Evolutionary conservation across 139 green algal genomes (phyloP).

Genomic region (Chlamydomonas sphaeroides): DNA sequence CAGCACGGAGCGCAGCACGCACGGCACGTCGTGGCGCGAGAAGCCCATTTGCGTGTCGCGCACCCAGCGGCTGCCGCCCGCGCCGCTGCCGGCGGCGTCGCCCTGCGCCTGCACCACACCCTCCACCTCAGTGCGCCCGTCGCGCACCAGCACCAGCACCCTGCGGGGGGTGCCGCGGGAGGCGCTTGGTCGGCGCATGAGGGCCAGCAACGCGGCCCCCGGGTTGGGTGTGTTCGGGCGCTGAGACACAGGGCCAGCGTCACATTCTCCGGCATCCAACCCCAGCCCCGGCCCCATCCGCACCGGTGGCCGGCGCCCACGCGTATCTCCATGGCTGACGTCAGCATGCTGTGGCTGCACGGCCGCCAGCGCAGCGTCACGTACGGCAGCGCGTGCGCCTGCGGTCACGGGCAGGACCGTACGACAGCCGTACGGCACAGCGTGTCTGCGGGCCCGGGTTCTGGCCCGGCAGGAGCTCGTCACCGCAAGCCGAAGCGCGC

Average conservation of each 20-base stretch:
- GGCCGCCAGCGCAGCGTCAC: constrained; percentile 32
- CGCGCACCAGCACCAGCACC: constrained; percentile 14
- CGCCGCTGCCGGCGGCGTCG: constrained; percentile 2
- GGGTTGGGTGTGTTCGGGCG: too few relatives aligned
- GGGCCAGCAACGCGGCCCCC: too few relatives aligned
- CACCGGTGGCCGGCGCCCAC: constrained; percentile 24
- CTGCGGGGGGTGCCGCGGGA: too few relatives aligned
- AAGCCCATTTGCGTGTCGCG: constrained; percentile 33
- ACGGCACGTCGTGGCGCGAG: constrained; percentile 27
- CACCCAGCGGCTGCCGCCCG: constrained; percentile 36
- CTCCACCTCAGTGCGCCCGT: constrained; percentile 25
- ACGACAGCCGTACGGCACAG: too few relatives aligned
- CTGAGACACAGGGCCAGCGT: too few relatives aligned
- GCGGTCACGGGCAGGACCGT: background rate
- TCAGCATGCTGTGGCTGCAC: constrained; percentile 4
- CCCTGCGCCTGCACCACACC: constrained; percentile 11
- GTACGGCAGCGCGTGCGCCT: constrained; percentile 41
- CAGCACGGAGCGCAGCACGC: constrained; percentile 24
- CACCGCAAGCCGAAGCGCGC: too few relatives aligned
- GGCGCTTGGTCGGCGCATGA: too few relatives aligned
- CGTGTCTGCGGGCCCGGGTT: too few relatives aligned
- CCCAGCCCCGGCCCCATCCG: background rate
- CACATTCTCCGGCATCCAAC: too few relatives aligned
- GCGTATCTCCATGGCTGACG: constrained; percentile 10
- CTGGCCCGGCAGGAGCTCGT: too few relatives aligned